Evolutionary conservation across 164 flowering plant species (phyloP).

Genomic region (Vitis rotundifolia): DNA sequence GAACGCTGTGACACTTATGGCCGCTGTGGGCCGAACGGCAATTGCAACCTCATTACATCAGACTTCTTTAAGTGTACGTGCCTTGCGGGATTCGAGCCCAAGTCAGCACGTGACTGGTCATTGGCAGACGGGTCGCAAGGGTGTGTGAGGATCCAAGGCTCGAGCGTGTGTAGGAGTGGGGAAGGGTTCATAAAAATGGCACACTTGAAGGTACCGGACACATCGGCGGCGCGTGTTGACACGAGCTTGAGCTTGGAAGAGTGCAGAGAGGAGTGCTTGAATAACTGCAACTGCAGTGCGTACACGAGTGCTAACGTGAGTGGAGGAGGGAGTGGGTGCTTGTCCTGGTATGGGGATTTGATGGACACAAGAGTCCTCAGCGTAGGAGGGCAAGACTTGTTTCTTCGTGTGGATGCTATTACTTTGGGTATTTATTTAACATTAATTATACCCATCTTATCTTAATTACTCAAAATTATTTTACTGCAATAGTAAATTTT

Average conservation of each 20-base stretch:
- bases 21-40: constrained; percentile 26
- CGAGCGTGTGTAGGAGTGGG: constrained; percentile 18
- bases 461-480: too few species aligned
- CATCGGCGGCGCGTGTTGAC: constrained; percentile 1
- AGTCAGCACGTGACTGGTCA: constrained; percentile 17
- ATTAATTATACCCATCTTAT: too few species aligned
- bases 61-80: constrained; percentile 5
- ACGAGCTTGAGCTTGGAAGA: constrained; percentile 11
- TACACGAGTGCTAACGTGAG: constrained; percentile 14
- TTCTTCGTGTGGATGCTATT: too few species aligned
- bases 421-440: too few species aligned
- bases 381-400: too few species aligned
- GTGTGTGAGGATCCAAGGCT: constrained; percentile 15
- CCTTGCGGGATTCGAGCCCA: constrained; percentile 11
- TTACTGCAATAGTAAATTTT: too few species aligned
- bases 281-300: constrained; percentile 29
- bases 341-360: constrained; percentile 8
- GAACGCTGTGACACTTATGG: constrained; percentile 31
- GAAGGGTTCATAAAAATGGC: constrained; percentile 19
- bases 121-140: constrained; percentile 25
- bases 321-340: constrained; percentile 19
- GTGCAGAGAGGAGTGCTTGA: constrained; percentile 24
- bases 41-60: constrained; percentile 10
- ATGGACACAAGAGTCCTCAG: background rate
- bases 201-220: constrained; percentile 27